Evolutionary conservation across 2,329 filamentous ascomycete genomes (phyloP).

Genomic region (Trichoderma sp.): DNA sequence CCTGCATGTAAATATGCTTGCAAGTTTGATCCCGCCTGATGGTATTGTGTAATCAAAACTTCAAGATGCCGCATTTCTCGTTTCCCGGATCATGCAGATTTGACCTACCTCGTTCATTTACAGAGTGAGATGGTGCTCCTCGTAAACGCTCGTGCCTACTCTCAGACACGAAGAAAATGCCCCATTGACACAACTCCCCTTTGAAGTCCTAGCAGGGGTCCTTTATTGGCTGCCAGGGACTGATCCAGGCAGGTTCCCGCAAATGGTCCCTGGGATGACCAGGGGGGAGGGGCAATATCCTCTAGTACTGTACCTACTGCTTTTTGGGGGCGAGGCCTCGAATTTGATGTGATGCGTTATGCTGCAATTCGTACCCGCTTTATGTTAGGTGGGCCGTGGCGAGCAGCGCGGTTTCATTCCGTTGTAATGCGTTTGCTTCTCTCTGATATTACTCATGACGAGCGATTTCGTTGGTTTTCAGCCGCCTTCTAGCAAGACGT

Average conservation of each 20-base stretch:
- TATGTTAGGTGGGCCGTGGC: not conserved
- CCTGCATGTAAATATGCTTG: not conserved
- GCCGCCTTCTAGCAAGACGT: not conserved
- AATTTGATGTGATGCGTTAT: not conserved
- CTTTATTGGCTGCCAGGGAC: slow-evolving; percentile 22
- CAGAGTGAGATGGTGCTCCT: not conserved
- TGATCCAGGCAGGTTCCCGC: slow-evolving; percentile 23
- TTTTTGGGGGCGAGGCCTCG: not conserved
- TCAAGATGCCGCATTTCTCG: not conserved
- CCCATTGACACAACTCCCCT: slow-evolving; percentile 17
- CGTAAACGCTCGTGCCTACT: not conserved
- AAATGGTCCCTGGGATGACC: slow-evolving; percentile 13
- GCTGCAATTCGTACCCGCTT: not conserved
- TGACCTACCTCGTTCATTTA: not conserved
- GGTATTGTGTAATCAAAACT: not conserved
- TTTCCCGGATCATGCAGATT: not conserved
- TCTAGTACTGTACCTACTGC: not conserved
- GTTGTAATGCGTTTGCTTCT: not conserved
- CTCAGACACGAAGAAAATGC: slow-evolving; percentile 9
- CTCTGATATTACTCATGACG: not conserved
- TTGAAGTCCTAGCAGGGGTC: slow-evolving; percentile 26
- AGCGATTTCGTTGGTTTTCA: not conserved
- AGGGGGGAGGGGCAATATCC: slow-evolving; percentile 5
- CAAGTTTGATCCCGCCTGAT: not conserved
- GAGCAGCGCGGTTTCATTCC: slow-evolving; percentile 10